Evolutionary conservation across 495 filamentous ascomycete genomes (phyloP).

Genomic region (Neurospora terricola): DNA sequence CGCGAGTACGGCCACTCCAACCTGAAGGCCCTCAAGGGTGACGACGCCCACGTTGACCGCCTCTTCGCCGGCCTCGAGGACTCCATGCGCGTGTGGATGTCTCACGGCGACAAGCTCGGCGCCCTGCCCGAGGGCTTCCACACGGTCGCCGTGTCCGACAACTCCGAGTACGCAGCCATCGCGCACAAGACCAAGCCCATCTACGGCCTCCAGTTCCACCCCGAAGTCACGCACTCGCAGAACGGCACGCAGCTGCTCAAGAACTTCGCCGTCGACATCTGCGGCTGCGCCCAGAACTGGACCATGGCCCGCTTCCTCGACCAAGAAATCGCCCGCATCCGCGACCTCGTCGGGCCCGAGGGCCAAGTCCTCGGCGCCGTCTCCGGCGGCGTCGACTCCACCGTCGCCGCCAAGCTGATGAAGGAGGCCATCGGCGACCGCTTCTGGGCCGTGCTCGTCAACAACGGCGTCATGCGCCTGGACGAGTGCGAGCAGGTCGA

Average conservation of each 20-base stretch:
- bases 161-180: conserved; percentile 70
- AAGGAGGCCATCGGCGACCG: conserved; percentile 56
- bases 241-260: conserved; percentile 53
- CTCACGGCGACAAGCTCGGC: conserved; percentile 74
- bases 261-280: conserved; percentile 79
- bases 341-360: conserved; percentile 62
- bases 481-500: conserved; percentile 77
- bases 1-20: conserved; percentile 32
- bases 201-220: conserved; percentile 78
- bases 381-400: conserved; percentile 87
- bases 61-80: conserved; percentile 64
- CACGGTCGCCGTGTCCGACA: conserved; percentile 60
- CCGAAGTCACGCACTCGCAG: conserved; percentile 67
- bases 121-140: conserved; percentile 61
- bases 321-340: conserved; percentile 67
- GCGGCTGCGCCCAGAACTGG: conserved; percentile 65
- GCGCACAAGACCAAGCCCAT: conserved; percentile 59
- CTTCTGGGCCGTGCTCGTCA: conserved; percentile 80
- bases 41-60: conserved; percentile 50
- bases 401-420: conserved; percentile 84
- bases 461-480: conserved; percentile 78
- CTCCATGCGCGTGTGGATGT: conserved; percentile 66
- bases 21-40: conserved; percentile 34
- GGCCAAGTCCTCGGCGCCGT: conserved; percentile 81
- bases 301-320: conserved; percentile 72